Percentiles rank a stretch among this genome's conserved stretches.
Conservation (phyloP, 2,329 filamentous ascomycete species). For the Fusarium armeniacum region DNA sequence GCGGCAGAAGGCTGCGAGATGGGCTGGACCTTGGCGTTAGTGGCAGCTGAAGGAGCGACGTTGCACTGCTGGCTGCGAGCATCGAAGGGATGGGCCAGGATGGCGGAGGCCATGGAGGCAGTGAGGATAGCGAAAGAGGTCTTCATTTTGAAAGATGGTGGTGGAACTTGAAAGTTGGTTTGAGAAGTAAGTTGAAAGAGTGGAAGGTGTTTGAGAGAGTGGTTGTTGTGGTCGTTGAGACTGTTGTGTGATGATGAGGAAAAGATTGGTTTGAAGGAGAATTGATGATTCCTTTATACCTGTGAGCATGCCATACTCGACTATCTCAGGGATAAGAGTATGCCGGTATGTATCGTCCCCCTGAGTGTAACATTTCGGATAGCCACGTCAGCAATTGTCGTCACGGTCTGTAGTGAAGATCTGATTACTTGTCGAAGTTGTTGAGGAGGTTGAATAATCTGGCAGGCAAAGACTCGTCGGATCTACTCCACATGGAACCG, state of each 20-base stretch:
- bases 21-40: conserved; percentile 16
- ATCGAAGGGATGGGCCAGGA: conserved; percentile 25
- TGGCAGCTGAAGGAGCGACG: conserved; percentile 18
- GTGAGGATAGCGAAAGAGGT: conserved; percentile 31
- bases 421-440: background rate
- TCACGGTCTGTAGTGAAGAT: background rate
- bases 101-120: conserved; percentile 30
- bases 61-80: conserved; percentile 35
- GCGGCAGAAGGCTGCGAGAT: background rate
- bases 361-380: background rate
- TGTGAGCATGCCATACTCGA: fast-evolving
- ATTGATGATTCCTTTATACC: conserved; percentile 3
- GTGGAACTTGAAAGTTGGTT: background rate
- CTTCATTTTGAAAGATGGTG: conserved; percentile 33
- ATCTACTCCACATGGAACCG: background rate
- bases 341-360: too few species aligned
- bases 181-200: conserved; percentile 7
- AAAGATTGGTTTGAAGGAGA: background rate
- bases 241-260: conserved; percentile 2
- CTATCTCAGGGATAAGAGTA: background rate
- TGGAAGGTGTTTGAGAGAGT: background rate
- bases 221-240: background rate
- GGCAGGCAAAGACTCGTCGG: background rate
- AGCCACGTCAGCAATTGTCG: background rate
- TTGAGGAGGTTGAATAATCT: background rate